Evolutionary conservation across 805 yeast genomes (phyloP).

Genomic region (Lipomyces sp.): DNA sequence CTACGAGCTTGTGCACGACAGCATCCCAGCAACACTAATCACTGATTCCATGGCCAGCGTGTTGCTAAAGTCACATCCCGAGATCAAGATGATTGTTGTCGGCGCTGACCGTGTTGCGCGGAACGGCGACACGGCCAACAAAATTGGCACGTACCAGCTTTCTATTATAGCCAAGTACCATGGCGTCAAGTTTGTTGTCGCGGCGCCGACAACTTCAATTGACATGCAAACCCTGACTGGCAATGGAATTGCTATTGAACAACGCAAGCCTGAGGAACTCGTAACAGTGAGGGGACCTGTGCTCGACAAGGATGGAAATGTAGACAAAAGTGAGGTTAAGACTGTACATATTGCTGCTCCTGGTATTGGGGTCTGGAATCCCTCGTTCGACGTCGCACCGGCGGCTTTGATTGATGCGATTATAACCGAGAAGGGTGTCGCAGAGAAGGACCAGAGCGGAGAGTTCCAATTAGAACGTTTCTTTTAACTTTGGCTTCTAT

Average conservation of each 20-base stretch:
- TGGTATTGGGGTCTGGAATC: constrained; percentile 89
- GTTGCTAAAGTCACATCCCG: constrained; percentile 61
- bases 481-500: constrained; percentile 4
- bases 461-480: constrained; percentile 51
- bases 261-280: constrained; percentile 80
- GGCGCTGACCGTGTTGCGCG: constrained; percentile 94
- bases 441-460: constrained; percentile 57
- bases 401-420: constrained; percentile 81
- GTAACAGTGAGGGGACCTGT: constrained; percentile 74
- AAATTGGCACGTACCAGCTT: constrained; percentile 92
- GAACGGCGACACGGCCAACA: constrained; percentile 96
- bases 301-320: constrained; percentile 47
- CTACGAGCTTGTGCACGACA: constrained; percentile 82
- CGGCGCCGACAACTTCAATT: constrained; percentile 92
- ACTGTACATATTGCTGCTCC: constrained; percentile 84
- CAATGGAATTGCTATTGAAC: constrained; percentile 79
- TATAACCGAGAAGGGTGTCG: constrained; percentile 76
- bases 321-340: constrained; percentile 41
- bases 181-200: constrained; percentile 83
- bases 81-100: constrained; percentile 85
- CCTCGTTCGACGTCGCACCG: constrained; percentile 94
- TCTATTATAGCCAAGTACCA: constrained; percentile 72
- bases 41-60: constrained; percentile 93
- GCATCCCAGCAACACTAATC: constrained; percentile 84
- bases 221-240: constrained; percentile 72